Percentiles rank a stretch among this genome's conserved stretches.
Evolutionary conservation across 768 basidiomycete genomes (phyloP).

Genomic region (Auricularia sp.): DNA sequence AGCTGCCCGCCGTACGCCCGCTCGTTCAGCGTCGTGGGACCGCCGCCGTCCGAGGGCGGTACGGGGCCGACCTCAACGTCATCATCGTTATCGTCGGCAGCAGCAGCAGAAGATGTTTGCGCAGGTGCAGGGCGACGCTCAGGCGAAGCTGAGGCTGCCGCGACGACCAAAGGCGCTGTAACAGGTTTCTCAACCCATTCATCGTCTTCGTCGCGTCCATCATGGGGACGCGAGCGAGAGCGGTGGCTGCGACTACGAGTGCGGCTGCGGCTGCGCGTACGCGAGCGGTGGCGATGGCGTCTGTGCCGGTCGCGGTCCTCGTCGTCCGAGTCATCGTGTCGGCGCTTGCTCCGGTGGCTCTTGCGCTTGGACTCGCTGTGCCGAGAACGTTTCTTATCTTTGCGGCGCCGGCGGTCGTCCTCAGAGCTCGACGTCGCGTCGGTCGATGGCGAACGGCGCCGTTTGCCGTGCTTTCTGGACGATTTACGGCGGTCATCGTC

Average conservation of each 20-base stretch:
- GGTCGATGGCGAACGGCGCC: slow-evolving; percentile 33
- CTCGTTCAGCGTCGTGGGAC: slow-evolving; percentile 55
- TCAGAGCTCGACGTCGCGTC: slow-evolving; percentile 29
- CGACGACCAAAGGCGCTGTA: slow-evolving; percentile 11
- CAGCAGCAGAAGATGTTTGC: slow-evolving; percentile 12
- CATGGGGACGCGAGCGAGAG: slow-evolving; percentile 12
- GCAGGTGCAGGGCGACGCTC: slow-evolving; percentile 12
- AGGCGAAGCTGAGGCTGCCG: too few species aligned
- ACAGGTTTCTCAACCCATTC: slow-evolving; percentile 59
- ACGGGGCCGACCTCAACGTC: slow-evolving; percentile 44
- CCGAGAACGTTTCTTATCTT: slow-evolving; percentile 43
- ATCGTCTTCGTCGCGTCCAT: slow-evolving; percentile 31
- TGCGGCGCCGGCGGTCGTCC: slow-evolving; percentile 41
- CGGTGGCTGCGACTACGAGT: slow-evolving; percentile 10
- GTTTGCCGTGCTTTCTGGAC: slow-evolving; percentile 35
- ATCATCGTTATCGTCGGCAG: slow-evolving; percentile 42
- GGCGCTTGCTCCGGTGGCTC: slow-evolving; percentile 23
- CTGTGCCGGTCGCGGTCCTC: slow-evolving; percentile 16
- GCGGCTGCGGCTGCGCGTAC: slow-evolving; percentile 8
- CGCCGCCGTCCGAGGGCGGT: slow-evolving; percentile 36
- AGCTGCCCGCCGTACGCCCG: slow-evolving; percentile 84
- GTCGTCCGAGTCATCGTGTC: slow-evolving; percentile 17
- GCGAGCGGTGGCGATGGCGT: slow-evolving; percentile 5
- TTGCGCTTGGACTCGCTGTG: slow-evolving; percentile 16
- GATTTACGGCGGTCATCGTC: slow-evolving; percentile 51